Base-by-base conservation (phyloP, 2,329 filamentous ascomycete species). In the Cladosporium halotolerans region DNA sequence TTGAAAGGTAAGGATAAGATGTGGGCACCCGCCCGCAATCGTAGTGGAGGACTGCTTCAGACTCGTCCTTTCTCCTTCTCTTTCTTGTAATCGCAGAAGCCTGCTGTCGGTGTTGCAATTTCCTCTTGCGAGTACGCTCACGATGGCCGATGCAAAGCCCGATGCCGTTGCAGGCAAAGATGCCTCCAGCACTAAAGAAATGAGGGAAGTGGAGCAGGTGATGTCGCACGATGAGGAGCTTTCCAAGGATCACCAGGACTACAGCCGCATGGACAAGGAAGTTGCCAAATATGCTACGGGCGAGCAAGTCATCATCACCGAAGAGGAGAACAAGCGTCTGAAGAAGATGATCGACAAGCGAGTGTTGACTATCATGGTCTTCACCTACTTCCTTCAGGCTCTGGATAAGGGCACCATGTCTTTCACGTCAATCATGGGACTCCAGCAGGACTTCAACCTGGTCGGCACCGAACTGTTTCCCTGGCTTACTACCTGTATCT, bases 401-500 rank as follows among this genome's bases (percentile, higher is more conserved):
- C 75, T 86, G 43, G 83, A 86, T 67, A 86, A 86, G 67, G 82
- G 82, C 23, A 86, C 83, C 0, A 71, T 86, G 63, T 81, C 77
- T 1, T 85, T 77, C 60, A 70, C 81, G 8, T 79, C 79, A 42
- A 84, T 85, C 64, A 84, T 85, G 81, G 79, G 79, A 28, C 73
- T 85, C 45, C 70, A 71, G 9, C 57, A 69, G 4, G 73, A 76
- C 55, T 60, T 76, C 0, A 58, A 72, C n/a, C 67, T 84, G 3
- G 54, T 56, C 3, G 72, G 69, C 32, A 51, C 48, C 8, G 56
- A 63, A 14, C 66, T 88, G 70, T 89, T 83, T 65, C 80, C 77
- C 23, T 89, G 85, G 85, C 73, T 89, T 48, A 86, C 82, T 0
- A 86, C 84, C 10, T 86, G 82, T 74, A 86, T 89, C 58, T 89